Percentiles rank a stretch among this genome's conserved stretches.
Evolutionary conservation across 495 filamentous ascomycete genomes (phyloP).

Genomic region (Podospora anserina): DNA sequence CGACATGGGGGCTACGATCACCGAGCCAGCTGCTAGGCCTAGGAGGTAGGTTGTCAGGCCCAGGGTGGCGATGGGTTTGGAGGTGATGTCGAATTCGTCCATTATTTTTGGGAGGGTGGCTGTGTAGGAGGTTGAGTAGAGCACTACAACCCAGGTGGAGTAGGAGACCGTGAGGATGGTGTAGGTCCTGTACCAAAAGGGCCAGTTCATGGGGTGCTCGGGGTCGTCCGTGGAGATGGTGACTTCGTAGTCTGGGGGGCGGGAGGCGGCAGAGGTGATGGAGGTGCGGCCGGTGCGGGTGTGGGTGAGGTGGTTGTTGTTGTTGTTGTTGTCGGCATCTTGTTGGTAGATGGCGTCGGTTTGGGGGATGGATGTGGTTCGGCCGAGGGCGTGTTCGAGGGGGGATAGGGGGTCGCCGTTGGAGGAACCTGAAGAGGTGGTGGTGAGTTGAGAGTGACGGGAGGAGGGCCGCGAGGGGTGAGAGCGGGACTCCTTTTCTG

Average conservation of each 20-base stretch:
- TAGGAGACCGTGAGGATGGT: conserved; percentile 64
- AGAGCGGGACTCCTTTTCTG: neutral
- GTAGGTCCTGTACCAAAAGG: conserved; percentile 61
- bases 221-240: conserved; percentile 65
- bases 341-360: neutral
- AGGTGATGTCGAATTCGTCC: conserved; percentile 58
- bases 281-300: conserved; percentile 54
- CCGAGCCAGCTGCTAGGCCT: conserved; percentile 67
- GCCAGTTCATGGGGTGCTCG: conserved; percentile 72
- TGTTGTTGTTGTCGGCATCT: conserved; percentile 13
- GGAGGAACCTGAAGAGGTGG: conserved; percentile 25
- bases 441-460: conserved; percentile 6
- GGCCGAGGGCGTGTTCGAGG: conserved; percentile 33
- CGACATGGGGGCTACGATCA: conserved; percentile 69
- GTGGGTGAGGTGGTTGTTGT: conserved; percentile 17
- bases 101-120: conserved; percentile 64
- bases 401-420: conserved; percentile 34
- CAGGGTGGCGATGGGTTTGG: conserved; percentile 60
- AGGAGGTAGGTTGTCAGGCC: conserved; percentile 78
- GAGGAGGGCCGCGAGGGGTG: neutral
- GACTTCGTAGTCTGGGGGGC: conserved; percentile 70
- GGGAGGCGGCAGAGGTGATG: conserved; percentile 56
- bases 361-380: neutral
- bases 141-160: conserved; percentile 69
- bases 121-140: conserved; percentile 86